Percentiles rank a stretch among this genome's conserved stretches.
Evolutionary conservation across 2,329 filamentous ascomycete species (phyloP).

Genomic region (Botrytis galanthina): DNA sequence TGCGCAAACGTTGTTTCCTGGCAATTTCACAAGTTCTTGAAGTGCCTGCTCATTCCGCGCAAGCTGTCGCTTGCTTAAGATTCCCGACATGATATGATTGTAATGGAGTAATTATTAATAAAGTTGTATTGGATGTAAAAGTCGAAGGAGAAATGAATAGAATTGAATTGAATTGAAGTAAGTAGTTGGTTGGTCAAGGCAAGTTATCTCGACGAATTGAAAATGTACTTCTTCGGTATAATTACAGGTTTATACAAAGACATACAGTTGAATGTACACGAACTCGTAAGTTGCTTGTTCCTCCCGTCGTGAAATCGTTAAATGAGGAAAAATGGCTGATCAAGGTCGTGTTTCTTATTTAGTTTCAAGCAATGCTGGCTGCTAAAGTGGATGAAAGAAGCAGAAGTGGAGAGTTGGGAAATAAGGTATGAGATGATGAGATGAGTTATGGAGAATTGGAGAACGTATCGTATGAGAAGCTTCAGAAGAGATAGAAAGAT

Average conservation of each 20-base stretch:
- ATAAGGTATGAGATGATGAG: not conserved
- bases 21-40: conserved; percentile 83
- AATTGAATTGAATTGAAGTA: not conserved
- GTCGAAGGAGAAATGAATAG: not conserved
- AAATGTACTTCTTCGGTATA: conserved; percentile 16
- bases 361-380: not conserved
- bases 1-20: conserved; percentile 90
- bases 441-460: not conserved
- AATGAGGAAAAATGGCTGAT: not conserved
- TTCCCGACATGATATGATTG: conserved; percentile 72
- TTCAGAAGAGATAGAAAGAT: not conserved
- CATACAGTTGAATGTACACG: conserved; percentile 28
- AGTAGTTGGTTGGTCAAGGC: conserved; percentile 6
- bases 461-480: not conserved
- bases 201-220: conserved; percentile 12
- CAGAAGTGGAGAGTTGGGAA: not conserved
- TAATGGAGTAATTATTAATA: conserved; percentile 21
- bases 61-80: conserved; percentile 93
- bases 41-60: conserved; percentile 91
- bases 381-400: not conserved
- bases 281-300: conserved; percentile 26
- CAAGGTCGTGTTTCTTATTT: not conserved
- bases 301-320: conserved; percentile 29
- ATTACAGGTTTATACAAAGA: conserved; percentile 32
- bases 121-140: not conserved